Base-by-base conservation (phyloP, 306 rosid genomes). In the Cicer yamashitae region DNA sequence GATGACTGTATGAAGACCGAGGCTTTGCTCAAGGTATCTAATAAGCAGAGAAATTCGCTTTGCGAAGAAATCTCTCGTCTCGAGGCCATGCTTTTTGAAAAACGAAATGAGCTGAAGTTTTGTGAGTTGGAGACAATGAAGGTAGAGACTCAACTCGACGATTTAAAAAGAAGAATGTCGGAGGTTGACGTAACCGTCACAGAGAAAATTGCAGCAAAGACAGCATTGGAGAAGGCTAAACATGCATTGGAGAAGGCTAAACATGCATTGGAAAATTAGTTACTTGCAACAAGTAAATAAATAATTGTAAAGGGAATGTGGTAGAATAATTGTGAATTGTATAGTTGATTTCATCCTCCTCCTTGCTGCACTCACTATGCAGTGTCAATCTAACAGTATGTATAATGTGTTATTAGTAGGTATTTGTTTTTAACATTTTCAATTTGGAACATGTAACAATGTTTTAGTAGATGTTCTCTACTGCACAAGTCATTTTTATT, bases 181-280 rank as follows among this genome's bases (percentile, higher is more conserved):
- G 81, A 56, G 39, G 60, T 50, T 20, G 79, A 81, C 3, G 7
- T 13, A 10, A 22, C 4, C 1, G 5, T 81, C 7, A 43, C 12
- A 30, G 70, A 64, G 53, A 53, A 64, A 64, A 13, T 57, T 70
- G 79, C 79, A 43, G 83, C 77, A 7, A 52, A 11, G 60, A 14
- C 57, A 41, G 64, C 81, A 3, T 8, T 84, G 13, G 59, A 70
- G 30, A 81, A 48, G n/a, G 83, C 73, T 1, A 84, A 76, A 68
- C 75, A 17, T 45, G 71, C 30, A 53, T 10, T 84, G 13, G 77
- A 39, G 34, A 81, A 48, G 14, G 83, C 73, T 2, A 84, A 77
- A 69, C 75, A 17, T 46, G 71, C 34, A 54, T 10, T 84, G 10
- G 77, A 40, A 34, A 75, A 75, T 2, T 79, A 38, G 15, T 56